Percentiles rank a stretch among this genome's conserved stretches.
Evolutionary conservation across 2,329 filamentous ascomycete species (phyloP).

Genomic region (Pyrenophora teres): DNA sequence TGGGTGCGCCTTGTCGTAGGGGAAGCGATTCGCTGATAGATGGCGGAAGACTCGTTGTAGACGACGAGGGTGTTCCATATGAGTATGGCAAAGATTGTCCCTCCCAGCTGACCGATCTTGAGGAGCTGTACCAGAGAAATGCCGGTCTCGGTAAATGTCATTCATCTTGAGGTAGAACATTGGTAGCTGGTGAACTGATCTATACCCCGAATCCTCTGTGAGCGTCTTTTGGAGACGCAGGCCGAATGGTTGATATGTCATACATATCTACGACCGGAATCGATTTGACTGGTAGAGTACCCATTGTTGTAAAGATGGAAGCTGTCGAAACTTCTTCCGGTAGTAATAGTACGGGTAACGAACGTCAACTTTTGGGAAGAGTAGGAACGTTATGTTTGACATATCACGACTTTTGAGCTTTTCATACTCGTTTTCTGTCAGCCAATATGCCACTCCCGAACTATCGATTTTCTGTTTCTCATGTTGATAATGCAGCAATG

Average conservation of each 20-base stretch:
- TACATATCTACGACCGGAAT: not conserved
- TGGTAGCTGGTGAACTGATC: not conserved
- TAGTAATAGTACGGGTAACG: no score
- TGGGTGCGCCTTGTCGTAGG: not conserved
- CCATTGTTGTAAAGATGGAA: no score
- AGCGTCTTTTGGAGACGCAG: not conserved
- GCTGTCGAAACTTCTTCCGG: no score
- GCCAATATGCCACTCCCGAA: not conserved
- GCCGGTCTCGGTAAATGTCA: not conserved
- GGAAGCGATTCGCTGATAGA: slow-evolving; percentile 2
- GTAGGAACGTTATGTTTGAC: not conserved
- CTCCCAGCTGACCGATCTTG: not conserved
- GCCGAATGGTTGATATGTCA: not conserved
- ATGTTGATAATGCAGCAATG: not conserved
- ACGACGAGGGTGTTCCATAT: not conserved
- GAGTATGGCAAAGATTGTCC: not conserved
- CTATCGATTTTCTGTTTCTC: not conserved
- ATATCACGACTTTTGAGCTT: not conserved
- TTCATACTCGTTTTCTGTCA: not conserved
- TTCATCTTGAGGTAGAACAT: not conserved
- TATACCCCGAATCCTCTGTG: not conserved
- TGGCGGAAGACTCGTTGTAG: not conserved
- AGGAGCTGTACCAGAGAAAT: not conserved
- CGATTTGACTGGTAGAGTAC: no score
- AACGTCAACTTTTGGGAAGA: no score